Evolutionary conservation across 169 alveolate species (phyloP), one percentile per base, ranked within the genome.

Genomic region (Plasmodium vinckei): DNA sequence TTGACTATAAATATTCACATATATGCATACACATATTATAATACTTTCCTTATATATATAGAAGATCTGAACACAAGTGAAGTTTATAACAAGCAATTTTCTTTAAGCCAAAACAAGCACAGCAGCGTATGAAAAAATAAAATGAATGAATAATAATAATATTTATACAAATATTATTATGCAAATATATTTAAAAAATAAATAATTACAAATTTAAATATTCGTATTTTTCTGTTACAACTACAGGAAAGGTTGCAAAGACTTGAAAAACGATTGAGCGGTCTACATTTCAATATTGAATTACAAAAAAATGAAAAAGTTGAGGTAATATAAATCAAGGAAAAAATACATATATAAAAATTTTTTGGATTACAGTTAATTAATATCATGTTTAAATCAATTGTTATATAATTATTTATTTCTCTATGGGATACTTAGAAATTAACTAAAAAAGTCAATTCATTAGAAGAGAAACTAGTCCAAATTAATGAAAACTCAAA

Each of bases 271-370:
- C 63, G 88, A 77, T 59, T 77, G 4, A 77, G 88, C 42, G 88
- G 88, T 9, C 67, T 77, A 77, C 88, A 77, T 42, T 77, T 77
- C 46, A 63, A 75, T 57, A 77, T 77, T 46, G 88, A 77, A 53
- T 77, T 77, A 54, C 88, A 77, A 57, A 77, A 77, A 77, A 77
- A 77, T 77, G 88, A 77, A 77, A 77, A 77, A 69, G 65, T 77
- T 25, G 88, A 77, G 9, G 88, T 77, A 77, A 77, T 64, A n/a
- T 59, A 47, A 77, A 63, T 61, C 39, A 75, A 75, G 17, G 42
- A 21, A 15, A 17, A 23, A 73, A 27, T 23, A 77, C n/a, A 57
- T 33, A 77, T 25, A 6, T 75, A 42, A 6, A 4, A 4, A 12
- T 12, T 53, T 17, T 27, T 57, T 33, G 4, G 5, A 33, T 33